Base-by-base conservation (phyloP, 805 yeast genomes). In the Ogataea saltuana region DNA sequence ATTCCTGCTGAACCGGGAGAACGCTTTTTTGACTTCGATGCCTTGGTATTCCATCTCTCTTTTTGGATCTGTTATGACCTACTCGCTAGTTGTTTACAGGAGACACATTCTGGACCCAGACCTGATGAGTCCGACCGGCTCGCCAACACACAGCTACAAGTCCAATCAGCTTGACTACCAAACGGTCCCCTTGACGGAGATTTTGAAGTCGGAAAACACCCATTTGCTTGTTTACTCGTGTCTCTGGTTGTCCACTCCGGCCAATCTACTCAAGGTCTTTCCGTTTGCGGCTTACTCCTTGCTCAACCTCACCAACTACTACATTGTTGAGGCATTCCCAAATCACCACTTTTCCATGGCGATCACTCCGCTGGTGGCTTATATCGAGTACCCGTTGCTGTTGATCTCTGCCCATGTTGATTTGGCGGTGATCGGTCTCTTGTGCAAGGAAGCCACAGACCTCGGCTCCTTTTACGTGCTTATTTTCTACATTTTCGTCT, bases 231-330 rank as follows among this genome's bases (percentile, higher is more conserved):
- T 64, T 0, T 67, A 62, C 51, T 54, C 71, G 1, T 47, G 58
- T n/a, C 55, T 71, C 18, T 70, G 74, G 74, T 33, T 63, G 20
- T 54, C 58, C 8, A 68, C 75, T 0, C 52, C 58, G 3, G 44
- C 52, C 3, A 61, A 60, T 15, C 15, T 64, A n/a, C 41, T 65
- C 27, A 71, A 71, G 45, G 46, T 71, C 33, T 43, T 65, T 20
- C 74, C 76, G 2, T 71, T 70, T 50, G 60, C 64, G n/a, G 56
- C 64, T 7, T 71, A 70, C 46, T 70, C 75, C 3, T 51, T 63
- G n/a, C 53, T 71, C 41, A 71, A 71, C 44, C 48, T 69, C 28
- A 52, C 64, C 21, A 60, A 63, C 17, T 68, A 56, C 44, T 51
- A 63, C 32, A 56, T 62, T 4, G 44, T 56, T 23, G 73, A 70